Evolutionary conservation across 2,329 filamentous ascomycete genomes (phyloP), one percentile per base, ranked within the genome.

Genomic region (Periconia sp.): DNA sequence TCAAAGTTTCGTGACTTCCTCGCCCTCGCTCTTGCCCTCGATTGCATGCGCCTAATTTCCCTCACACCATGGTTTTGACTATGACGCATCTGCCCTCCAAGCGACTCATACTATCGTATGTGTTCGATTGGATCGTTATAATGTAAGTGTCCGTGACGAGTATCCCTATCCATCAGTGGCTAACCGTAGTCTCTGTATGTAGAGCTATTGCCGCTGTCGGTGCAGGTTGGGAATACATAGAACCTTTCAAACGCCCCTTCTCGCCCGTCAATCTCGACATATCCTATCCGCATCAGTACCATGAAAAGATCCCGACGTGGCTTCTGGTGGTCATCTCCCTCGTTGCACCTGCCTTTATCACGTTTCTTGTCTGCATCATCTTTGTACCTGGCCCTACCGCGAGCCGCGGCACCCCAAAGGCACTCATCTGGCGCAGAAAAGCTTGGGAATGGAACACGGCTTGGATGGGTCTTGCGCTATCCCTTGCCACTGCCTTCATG

Each of bases 361-460:
- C 96, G 63, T 73, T 88, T 48, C 37, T 91, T 49, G 81, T 93
- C 53, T 84, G 85, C 41, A 73, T 95, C 15, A 54, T 84, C 10
- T 74, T 93, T 61, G 85, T 94, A 1, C 91, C 91, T 1, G 90
- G 89, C 3, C 81, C 84, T 6, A 87, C 86, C 1, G 85, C 88
- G 1, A 82, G 84, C 15, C 79, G 79, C 41, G 80, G 82, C 18
- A 86, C 87, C 0, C 85, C 89, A 1, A 81, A 81, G 58, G 73
- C 81, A 3, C 75, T 90, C 50, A 79, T 92, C 43, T 92, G 90
- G 86, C 85, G 84, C 69, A 83, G 90, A 60, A 96, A 94, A 76
- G 72, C 96, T 1, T 97, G 93, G 92, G 92, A 97, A 73, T 86
- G 90, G 71, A 91, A 97, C 69, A 86, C 85, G 2, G 92, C 90